Evolutionary conservation across 139 green algal genomes (phyloP).

Genomic region (Zygnema circumcarinatum): DNA sequence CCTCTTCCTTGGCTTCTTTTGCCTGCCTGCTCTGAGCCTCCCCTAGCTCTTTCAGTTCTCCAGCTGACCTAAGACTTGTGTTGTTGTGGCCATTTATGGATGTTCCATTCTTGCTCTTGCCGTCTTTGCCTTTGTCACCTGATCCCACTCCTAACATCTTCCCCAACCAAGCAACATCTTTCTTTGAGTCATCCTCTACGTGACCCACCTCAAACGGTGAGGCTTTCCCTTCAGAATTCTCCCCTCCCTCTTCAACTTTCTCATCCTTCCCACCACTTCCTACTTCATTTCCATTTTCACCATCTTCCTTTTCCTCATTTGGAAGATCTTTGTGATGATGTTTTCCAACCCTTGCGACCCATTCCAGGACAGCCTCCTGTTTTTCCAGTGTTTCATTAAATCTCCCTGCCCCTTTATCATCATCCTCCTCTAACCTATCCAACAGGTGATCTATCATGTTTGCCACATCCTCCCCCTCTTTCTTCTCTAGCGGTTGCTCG

Average conservation of each 20-base stretch:
- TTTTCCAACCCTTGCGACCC: slow-evolving; percentile 52
- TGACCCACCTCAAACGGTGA: background rate
- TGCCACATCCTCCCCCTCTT: slow-evolving; percentile 13
- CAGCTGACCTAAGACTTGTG: background rate
- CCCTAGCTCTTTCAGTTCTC: slow-evolving; percentile 19
- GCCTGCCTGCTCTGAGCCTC: background rate
- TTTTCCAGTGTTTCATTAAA: slow-evolving; percentile 59
- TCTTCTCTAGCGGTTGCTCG: background rate
- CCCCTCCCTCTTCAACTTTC: slow-evolving; percentile 2
- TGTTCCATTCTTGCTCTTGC: slow-evolving; percentile 6
- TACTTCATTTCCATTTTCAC: background rate
- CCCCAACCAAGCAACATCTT: slow-evolving; percentile 9
- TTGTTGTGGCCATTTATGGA: background rate
- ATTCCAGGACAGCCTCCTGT: slow-evolving; percentile 48
- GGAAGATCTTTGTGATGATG: slow-evolving; percentile 23
- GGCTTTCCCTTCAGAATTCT: background rate
- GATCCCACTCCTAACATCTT: slow-evolving; percentile 18
- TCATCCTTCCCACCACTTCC: slow-evolving; percentile 40
- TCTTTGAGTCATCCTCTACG: background rate
- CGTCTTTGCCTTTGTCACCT: background rate
- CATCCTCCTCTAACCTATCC: slow-evolving; percentile 42
- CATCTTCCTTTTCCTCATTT: slow-evolving; percentile 40
- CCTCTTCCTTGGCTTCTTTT: slow-evolving; percentile 31
- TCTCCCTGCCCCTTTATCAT: slow-evolving; percentile 38
- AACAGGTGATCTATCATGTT: slow-evolving; percentile 27